A percentile compares a stretch with the other conserved stretches of the same genome.
These are phyloP conservation scores for Oryza nivara DNA, from an alignment of 176 grass and related monocot genomes.

Conservation along the genomic window DNA sequence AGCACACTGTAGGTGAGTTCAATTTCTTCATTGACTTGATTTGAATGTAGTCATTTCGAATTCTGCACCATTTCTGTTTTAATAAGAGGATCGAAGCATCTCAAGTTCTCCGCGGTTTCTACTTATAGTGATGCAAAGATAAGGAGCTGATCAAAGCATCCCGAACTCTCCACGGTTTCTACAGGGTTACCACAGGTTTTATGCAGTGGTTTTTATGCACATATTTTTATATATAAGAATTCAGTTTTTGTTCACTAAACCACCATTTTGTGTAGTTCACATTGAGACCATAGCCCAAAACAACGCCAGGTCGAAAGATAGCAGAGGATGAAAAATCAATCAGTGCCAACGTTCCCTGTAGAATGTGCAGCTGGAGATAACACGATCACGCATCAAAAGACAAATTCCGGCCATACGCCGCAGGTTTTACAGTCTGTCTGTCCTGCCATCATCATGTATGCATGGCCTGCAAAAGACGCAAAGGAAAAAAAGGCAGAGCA, in stretches of 20 bases:
- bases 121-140: no score
- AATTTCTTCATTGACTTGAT: not conserved
- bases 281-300: not conserved
- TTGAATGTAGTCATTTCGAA: not conserved
- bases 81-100: no score
- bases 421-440: conserved; percentile 32
- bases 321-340: no score
- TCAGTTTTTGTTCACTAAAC: not conserved
- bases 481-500: conserved; percentile 5
- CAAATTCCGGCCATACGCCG: conserved; percentile 18
- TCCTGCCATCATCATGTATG: conserved; percentile 14
- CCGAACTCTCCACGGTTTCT: not conserved
- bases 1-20: not conserved
- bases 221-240: not conserved
- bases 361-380: conserved; percentile 14
- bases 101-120: not conserved
- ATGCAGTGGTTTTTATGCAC: not conserved
- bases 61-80: no score
- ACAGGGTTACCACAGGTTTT: not conserved
- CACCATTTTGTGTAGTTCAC: not conserved
- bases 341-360: not conserved
- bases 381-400: conserved; percentile 31
- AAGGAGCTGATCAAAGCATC: no score
- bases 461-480: conserved; percentile 36
- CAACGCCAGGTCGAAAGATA: not conserved